Conservation (phyloP, 352 stramenopile genomes). For the Phytopythium ostracodes region DNA sequence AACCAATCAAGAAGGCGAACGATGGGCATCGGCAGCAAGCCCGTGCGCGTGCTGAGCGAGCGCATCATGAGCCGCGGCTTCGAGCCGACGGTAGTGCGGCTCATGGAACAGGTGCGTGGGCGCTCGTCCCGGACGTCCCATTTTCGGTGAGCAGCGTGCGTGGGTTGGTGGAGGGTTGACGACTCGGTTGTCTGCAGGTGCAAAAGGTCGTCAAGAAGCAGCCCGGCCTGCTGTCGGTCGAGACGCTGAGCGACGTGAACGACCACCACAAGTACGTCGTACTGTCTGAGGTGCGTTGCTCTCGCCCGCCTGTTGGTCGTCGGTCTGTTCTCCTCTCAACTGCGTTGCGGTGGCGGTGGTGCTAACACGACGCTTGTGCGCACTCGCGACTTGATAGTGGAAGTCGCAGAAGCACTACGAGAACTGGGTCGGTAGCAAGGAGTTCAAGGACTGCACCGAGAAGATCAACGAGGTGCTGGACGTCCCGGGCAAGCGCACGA, state of each 20-base stretch:
- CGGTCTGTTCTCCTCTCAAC: no score
- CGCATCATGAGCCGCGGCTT: conserved; percentile 83
- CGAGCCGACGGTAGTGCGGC: conserved; percentile 68
- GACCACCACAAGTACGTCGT: conserved; percentile 88
- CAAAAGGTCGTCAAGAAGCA: conserved; percentile 70
- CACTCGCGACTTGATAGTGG: conserved; percentile 49
- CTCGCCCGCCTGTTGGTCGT: neutral
- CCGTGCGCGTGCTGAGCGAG: conserved; percentile 79
- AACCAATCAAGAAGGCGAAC: neutral
- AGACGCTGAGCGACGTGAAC: conserved; percentile 78
- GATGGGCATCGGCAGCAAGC: conserved; percentile 35
- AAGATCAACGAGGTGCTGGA: conserved; percentile 88
- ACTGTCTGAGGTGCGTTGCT: conserved; percentile 59
- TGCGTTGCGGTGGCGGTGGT: neutral
- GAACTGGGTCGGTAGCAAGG: conserved; percentile 68
- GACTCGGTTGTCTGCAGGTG: conserved; percentile 35
- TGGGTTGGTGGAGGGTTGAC: neutral
- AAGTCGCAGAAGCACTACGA: conserved; percentile 79
- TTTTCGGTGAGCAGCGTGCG: neutral
- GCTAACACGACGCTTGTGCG: neutral
- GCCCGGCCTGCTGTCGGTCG: conserved; percentile 71
- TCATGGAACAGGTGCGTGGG: conserved; percentile 70
- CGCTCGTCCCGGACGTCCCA: neutral
- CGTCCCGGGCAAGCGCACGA: conserved; percentile 80
- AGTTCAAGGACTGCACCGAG: conserved; percentile 73